Evolutionary conservation across 139 green algal species (phyloP), one percentile per base, ranked within the genome.

Genomic region (Spirogloea muscicola): DNA sequence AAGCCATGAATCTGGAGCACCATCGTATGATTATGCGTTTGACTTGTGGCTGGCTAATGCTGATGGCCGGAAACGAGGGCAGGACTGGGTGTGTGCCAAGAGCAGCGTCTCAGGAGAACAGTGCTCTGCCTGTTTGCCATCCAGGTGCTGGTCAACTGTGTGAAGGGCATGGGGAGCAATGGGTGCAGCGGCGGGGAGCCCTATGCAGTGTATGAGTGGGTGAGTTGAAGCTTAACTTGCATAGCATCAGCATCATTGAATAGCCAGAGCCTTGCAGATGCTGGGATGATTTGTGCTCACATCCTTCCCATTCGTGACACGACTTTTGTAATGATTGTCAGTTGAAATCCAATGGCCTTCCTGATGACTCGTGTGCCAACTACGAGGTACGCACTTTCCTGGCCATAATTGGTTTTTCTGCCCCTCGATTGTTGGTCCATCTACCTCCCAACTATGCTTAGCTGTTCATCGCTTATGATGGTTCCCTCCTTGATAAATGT

Each of bases 131-230:
- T n/a, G n/a, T n/a, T n/a, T n/a, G n/a, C n/a, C 43, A 2, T 1
- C 27, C 88, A 93, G 72, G 89, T 91, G 62, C 84, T 96, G 13
- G 87, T 96, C 7, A 88, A 94, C 74, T 96, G 91, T 73, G 91
- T 89, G n/a, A 82, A 41, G 36, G 72, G 21, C 1, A 16, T n/a
- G 0, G 72, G 36, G 10, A 80, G 42, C 58, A 33, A 75, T 10
- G 72, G 52, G 0, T 82, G 75, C 75, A 51, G 65, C 7, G 75
- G 75, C 36, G 75, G 75, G 9, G 57, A 82, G 18, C 41, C 66
- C 37, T 65, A 43, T 0, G 76, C 62, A 13, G 76, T 52, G 2
- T 83, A 83, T 37, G 44, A 37, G 21, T 83, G 59, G 58, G 76
- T 81, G 3, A 40, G 65, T 3, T 16, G 29, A 27, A 3, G 21